These are phyloP conservation scores for Myxozyma vanderwaltii DNA, from an alignment of 805 yeast species.

Conservation along the genomic window DNA sequence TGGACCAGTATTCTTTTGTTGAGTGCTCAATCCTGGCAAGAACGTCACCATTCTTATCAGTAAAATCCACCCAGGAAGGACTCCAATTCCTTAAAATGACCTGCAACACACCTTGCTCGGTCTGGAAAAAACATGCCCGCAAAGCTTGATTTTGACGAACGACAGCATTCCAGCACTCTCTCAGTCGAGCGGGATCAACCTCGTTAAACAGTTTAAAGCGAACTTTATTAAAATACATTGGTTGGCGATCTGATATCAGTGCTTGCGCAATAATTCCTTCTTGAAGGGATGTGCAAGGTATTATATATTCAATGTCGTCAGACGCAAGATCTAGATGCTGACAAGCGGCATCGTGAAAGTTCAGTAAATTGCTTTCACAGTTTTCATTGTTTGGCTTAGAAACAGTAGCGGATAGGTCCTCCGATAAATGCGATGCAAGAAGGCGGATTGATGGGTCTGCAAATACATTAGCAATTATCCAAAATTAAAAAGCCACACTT, in stretches of 20 bases:
- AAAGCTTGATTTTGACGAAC: constrained; percentile 18
- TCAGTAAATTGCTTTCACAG: not conserved
- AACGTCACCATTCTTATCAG: not conserved
- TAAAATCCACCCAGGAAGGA: constrained; percentile 21
- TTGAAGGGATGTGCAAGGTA: constrained; percentile 36
- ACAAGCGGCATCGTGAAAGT: constrained; percentile 21
- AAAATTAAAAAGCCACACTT: not conserved
- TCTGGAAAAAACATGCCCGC: constrained; percentile 29
- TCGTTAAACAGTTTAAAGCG: constrained; percentile 19
- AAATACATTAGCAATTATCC: not conserved
- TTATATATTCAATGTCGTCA: constrained; percentile 27
- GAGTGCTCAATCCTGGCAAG: not conserved
- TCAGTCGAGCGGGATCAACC: constrained; percentile 18
- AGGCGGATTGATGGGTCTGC: constrained; percentile 22
- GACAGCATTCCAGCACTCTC: constrained; percentile 14
- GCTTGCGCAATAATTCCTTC: constrained; percentile 34
- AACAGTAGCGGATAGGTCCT: not conserved
- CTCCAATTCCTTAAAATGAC: constrained; percentile 30
- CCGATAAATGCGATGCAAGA: not conserved
- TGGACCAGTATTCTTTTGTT: constrained; percentile 24
- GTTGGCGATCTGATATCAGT: not conserved
- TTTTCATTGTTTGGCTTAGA: not conserved
- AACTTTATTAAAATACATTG: constrained; percentile 24
- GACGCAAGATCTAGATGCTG: constrained; percentile 14
- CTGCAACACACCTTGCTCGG: constrained; percentile 30